These are phyloP conservation scores for Pseudocohnilembus persalinus DNA, from an alignment of 169 alveolate species.

Conservation along the genomic window DNA sequence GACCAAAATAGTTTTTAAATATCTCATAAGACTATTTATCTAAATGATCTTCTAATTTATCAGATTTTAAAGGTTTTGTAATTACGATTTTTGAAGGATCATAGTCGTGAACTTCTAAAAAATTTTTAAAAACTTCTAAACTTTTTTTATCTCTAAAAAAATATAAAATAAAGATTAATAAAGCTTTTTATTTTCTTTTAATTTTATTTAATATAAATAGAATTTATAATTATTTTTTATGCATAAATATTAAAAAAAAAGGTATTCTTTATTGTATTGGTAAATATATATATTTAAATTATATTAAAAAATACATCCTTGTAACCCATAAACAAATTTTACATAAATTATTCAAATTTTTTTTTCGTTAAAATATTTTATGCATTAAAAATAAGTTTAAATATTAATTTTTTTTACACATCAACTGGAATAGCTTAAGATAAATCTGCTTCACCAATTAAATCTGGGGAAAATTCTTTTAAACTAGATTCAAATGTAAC, in stretches of 20 bases:
- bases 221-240: too few species aligned
- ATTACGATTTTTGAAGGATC: not conserved
- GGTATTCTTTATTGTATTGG: too few species aligned
- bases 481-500: not conserved
- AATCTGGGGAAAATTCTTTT: not conserved
- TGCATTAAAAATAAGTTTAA: too few species aligned
- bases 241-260: too few species aligned
- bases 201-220: too few species aligned
- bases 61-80: conserved; percentile 17
- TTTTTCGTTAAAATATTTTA: too few species aligned
- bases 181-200: too few species aligned
- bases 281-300: too few species aligned
- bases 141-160: not conserved
- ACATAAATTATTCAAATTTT: too few species aligned
- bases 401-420: not conserved
- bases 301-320: too few species aligned
- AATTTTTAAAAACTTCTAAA: conserved; percentile 1
- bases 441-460: not conserved
- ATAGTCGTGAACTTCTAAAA: conserved; percentile 20
- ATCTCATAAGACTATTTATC: conserved; percentile 15
- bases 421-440: not conserved
- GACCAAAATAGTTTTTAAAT: conserved; percentile 18
- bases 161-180: too few species aligned
- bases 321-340: too few species aligned
- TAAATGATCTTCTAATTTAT: conserved; percentile 14